These are phyloP conservation scores for Rubia yunnanensis DNA, from an alignment of 257 asterid species.

Conservation along the genomic window DNA sequence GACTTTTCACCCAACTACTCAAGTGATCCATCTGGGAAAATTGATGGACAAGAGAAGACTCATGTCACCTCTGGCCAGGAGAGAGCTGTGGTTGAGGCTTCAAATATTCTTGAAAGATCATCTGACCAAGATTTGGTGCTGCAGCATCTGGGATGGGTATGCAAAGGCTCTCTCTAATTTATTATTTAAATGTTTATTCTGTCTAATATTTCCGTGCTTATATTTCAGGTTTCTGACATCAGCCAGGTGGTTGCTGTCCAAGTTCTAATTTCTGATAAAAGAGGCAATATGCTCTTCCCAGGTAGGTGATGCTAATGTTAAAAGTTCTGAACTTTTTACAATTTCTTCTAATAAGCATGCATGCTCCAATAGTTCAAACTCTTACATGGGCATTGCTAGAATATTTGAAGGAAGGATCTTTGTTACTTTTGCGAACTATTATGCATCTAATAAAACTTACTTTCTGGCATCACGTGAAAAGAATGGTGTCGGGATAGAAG, in stretches of 20 bases:
- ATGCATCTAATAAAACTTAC: neutral
- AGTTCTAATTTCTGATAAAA: constrained; percentile 70
- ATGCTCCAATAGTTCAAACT: neutral
- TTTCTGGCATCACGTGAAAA: neutral
- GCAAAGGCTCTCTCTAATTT: constrained; percentile 16
- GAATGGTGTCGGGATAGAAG: neutral
- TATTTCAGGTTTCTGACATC: constrained; percentile 78
- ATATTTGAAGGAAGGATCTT: constrained; percentile 1
- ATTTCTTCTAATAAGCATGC: neutral
- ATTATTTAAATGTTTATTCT: neutral
- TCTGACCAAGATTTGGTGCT: constrained; percentile 81
- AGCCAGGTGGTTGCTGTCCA: constrained; percentile 75
- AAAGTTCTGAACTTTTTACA: neutral
- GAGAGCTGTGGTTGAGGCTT: constrained; percentile 70
- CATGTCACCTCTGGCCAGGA: constrained; percentile 30
- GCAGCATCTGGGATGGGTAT: constrained; percentile 96
- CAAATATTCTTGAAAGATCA: constrained; percentile 80
- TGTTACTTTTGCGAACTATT: neutral
- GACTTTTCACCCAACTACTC: constrained; percentile 40
- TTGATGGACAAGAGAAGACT: constrained; percentile 37
- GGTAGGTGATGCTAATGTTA: constrained; percentile 31
- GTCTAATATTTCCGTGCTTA: constrained; percentile 15
- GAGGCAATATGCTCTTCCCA: constrained; percentile 58
- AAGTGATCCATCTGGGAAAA: constrained; percentile 32
- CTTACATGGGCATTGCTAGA: neutral